Percentiles rank a stretch among this genome's conserved stretches.
Conservation (phyloP, 2,329 filamentous ascomycete genomes). For the Fusarium tanahbumbuense region DNA sequence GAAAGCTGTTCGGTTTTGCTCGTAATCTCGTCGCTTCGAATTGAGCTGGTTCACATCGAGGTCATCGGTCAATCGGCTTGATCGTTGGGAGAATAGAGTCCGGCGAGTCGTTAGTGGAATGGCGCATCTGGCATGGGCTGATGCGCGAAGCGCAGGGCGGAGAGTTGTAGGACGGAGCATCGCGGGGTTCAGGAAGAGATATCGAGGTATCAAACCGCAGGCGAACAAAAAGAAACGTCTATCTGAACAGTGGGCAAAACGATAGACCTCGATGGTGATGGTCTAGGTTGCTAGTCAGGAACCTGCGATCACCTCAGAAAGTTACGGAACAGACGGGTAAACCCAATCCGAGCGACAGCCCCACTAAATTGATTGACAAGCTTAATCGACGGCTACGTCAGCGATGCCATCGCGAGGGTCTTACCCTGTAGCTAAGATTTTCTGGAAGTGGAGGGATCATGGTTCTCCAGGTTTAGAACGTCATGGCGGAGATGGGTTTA, state of each 20-base stretch:
- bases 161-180: constrained; percentile 51
- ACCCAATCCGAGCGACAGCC: constrained; percentile 19
- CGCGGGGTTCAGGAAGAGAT: constrained; percentile 14
- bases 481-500: not conserved
- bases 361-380: constrained; percentile 17
- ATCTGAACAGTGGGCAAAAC: not conserved
- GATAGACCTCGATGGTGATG: constrained; percentile 18
- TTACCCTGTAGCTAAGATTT: constrained; percentile 26
- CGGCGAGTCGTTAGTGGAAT: constrained; percentile 40
- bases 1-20: constrained; percentile 63
- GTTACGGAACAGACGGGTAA: constrained; percentile 35
- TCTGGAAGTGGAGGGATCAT: not conserved
- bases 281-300: constrained; percentile 13
- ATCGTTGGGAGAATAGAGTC: constrained; percentile 47
- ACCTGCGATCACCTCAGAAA: constrained; percentile 8
- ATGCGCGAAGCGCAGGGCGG: constrained; percentile 46
- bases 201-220: constrained; percentile 3
- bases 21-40: constrained; percentile 60
- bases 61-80: constrained; percentile 57
- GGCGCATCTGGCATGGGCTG: constrained; percentile 41
- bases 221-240: not conserved
- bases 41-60: constrained; percentile 64
- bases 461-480: not conserved
- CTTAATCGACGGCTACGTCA: constrained; percentile 29
- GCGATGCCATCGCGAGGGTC: constrained; percentile 29